A percentile compares a stretch with the other conserved stretches of the same genome.
phyloP scores from a whole-genome alignment of 352 stramenopile genomes.

The Pythium monospermum region DNA sequence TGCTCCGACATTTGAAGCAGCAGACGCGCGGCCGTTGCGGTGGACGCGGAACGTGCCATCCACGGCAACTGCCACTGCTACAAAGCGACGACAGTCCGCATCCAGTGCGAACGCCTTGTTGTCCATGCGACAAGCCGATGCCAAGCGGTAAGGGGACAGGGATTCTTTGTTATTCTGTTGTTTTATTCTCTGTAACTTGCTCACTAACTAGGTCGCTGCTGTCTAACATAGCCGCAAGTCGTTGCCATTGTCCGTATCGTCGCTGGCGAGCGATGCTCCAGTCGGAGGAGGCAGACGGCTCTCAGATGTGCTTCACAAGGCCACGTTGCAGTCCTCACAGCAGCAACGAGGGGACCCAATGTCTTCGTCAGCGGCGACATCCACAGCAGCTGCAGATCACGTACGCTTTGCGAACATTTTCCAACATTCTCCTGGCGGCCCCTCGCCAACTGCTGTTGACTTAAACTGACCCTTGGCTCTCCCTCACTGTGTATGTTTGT shows the following conservation, averaged over 20 bases:
- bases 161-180: no score
- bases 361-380: no score
- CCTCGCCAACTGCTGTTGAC: no score
- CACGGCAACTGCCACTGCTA: conserved; percentile 17
- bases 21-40: conserved; percentile 38
- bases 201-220: not conserved
- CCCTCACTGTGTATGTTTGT: not conserved
- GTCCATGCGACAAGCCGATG: conserved; percentile 8
- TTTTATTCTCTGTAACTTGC: not conserved
- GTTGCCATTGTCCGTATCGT: conserved; percentile 11
- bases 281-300: conserved; percentile 20
- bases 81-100: conserved; percentile 24
- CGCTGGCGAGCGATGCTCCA: conserved; percentile 6
- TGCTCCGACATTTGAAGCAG: conserved; percentile 39
- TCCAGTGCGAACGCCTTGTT: not conserved
- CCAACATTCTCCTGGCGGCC: not conserved
- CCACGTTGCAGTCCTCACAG: conserved; percentile 58
- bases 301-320: conserved; percentile 52
- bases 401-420: conserved; percentile 17
- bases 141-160: conserved; percentile 10
- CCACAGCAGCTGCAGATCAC: not conserved
- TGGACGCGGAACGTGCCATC: conserved; percentile 30
- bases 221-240: conserved; percentile 19
- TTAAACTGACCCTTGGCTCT: conserved; percentile 1
- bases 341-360: conserved; percentile 24